phyloP scores from a whole-genome alignment of 129 eudicot genomes.

The Centrapalus pauciflorus region DNA sequence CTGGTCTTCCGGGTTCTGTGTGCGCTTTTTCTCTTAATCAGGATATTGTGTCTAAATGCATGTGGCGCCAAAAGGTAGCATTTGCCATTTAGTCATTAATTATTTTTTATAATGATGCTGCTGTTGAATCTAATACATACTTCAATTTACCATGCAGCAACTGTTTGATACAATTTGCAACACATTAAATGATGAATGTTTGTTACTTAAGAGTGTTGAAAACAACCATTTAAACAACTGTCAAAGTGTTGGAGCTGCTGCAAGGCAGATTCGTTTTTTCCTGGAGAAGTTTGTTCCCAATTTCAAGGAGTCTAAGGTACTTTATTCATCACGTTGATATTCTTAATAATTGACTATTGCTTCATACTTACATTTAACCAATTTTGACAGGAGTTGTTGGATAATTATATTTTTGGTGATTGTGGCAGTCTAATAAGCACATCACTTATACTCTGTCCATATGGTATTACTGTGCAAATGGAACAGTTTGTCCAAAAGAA shows the following conservation, averaged over 20 bases:
- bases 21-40: constrained; percentile 48
- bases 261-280: constrained; percentile 33
- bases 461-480: constrained; percentile 64
- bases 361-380: constrained; percentile 2
- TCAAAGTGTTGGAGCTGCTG: constrained; percentile 39
- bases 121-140: background rate
- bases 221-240: constrained; percentile 50
- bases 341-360: background rate
- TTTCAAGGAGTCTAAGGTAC: constrained; percentile 76
- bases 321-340: background rate
- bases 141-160: constrained; percentile 51
- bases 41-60: constrained; percentile 41
- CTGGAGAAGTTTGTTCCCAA: constrained; percentile 47
- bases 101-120: background rate
- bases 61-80: constrained; percentile 86
- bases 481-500: constrained; percentile 55
- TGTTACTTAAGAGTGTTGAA: constrained; percentile 61
- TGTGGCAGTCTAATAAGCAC: constrained; percentile 25
- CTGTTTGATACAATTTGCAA: constrained; percentile 56
- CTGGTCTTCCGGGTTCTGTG: background rate
- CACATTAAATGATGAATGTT: constrained; percentile 50
- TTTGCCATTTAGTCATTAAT: background rate
- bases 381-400: constrained; percentile 64
- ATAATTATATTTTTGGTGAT: constrained; percentile 59
- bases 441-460: constrained; percentile 37